Evolutionary conservation across 176 grass and related monocot species (phyloP).

Genomic region (Cenchrus americanus): DNA sequence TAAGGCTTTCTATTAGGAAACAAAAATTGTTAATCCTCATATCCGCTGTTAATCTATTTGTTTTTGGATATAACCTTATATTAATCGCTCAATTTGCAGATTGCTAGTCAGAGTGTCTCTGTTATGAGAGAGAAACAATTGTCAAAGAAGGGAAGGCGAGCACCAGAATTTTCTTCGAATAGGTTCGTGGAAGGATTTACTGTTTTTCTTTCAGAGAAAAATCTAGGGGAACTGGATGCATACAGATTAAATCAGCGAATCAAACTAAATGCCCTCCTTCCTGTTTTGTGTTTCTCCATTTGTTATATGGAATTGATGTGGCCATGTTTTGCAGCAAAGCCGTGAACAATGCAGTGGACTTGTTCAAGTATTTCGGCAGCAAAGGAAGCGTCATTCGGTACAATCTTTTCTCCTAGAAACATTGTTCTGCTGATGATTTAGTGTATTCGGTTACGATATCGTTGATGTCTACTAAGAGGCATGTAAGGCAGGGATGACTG

Average conservation of each 20-base stretch:
- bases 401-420: neutral
- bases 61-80: neutral
- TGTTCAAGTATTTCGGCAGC: conserved; percentile 90
- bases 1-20: neutral
- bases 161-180: conserved; percentile 69
- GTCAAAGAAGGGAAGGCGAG: conserved; percentile 84
- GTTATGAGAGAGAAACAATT: conserved; percentile 81
- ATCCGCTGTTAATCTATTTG: neutral
- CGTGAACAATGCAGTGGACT: conserved; percentile 74
- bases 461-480: neutral
- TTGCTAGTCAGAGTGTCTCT: conserved; percentile 92
- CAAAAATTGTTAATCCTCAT: neutral
- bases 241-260: neutral
- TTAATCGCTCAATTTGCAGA: conserved; percentile 37
- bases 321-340: conserved; percentile 67
- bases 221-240: conserved; percentile 20
- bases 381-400: conserved; percentile 92
- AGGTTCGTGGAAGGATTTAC: conserved; percentile 51
- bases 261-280: neutral
- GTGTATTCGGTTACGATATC: neutral
- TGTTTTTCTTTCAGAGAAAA: conserved; percentile 16
- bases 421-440: neutral
- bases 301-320: conserved; percentile 22
- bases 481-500: neutral
- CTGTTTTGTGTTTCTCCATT: neutral